phyloP scores from a whole-genome alignment of 2,329 filamentous ascomycete species.

The Cadophora sp. region DNA sequence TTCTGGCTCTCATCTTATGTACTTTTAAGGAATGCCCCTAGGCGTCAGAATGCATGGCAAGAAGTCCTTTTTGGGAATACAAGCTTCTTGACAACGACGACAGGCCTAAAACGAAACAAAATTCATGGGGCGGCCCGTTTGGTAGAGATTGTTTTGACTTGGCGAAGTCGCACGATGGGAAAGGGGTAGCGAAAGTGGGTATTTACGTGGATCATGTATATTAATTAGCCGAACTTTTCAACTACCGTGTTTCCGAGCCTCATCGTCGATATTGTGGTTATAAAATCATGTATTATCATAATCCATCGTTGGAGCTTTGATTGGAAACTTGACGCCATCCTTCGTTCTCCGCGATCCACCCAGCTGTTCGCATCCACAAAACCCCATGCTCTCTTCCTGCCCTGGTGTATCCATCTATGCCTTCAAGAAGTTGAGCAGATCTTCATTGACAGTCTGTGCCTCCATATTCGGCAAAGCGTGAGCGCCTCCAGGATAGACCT shows the following conservation, averaged over 20 bases:
- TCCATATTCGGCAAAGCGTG: conserved; percentile 49
- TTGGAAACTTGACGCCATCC: background rate
- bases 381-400: background rate
- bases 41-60: too few species aligned
- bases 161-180: background rate
- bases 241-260: background rate
- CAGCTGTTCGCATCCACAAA: background rate
- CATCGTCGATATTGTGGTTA: background rate
- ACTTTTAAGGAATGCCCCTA: background rate
- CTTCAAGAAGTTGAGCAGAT: conserved; percentile 46
- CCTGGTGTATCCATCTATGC: background rate
- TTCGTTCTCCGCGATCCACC: background rate
- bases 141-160: background rate
- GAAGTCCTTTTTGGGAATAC: background rate
- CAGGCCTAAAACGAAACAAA: background rate
- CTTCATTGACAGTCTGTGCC: conserved; percentile 46
- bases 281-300: background rate
- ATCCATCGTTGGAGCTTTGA: background rate
- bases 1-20: background rate
- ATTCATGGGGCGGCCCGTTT: background rate
- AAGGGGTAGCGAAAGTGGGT: background rate
- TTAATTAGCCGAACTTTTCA: background rate
- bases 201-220: background rate
- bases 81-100: background rate
- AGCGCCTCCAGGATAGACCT: conserved; percentile 48